Conservation (phyloP, 139 green algal genomes). For the Asterochloris sp. region DNA sequence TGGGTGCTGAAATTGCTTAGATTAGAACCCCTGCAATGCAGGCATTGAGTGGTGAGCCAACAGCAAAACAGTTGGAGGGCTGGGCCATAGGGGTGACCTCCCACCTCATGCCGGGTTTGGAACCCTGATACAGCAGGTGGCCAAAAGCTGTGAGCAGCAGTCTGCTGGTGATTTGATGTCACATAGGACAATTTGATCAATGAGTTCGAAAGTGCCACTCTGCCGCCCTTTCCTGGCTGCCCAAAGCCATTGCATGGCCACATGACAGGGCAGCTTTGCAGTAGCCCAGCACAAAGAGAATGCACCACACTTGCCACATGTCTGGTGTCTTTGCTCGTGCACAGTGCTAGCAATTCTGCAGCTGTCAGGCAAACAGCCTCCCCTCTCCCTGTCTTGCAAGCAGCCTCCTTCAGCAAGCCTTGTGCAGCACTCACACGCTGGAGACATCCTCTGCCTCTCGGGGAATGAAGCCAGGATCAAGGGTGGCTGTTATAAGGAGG, state of each 20-base stretch:
- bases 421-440: background rate
- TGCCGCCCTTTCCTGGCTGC: too few species aligned
- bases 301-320: background rate
- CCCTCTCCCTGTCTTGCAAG: background rate
- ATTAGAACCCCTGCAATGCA: too few species aligned
- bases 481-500: conserved; percentile 72
- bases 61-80: too few species aligned
- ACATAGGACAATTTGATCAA: too few species aligned
- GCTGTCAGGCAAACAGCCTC: background rate
- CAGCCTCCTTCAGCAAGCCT: background rate
- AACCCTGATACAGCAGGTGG: too few species aligned
- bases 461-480: conserved; percentile 91
- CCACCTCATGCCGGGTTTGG: too few species aligned
- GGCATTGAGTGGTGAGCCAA: too few species aligned
- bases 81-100: too few species aligned
- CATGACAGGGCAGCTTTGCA: background rate
- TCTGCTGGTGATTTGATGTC: too few species aligned
- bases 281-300: background rate
- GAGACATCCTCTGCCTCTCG: conserved; percentile 33
- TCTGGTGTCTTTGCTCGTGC: background rate
- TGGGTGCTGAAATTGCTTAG: background rate
- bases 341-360: background rate
- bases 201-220: too few species aligned
- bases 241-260: background rate
- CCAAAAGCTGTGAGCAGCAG: too few species aligned